Conservation (phyloP, 2,329 filamentous ascomycete species). For the Apiospora rasikravindrae region DNA sequence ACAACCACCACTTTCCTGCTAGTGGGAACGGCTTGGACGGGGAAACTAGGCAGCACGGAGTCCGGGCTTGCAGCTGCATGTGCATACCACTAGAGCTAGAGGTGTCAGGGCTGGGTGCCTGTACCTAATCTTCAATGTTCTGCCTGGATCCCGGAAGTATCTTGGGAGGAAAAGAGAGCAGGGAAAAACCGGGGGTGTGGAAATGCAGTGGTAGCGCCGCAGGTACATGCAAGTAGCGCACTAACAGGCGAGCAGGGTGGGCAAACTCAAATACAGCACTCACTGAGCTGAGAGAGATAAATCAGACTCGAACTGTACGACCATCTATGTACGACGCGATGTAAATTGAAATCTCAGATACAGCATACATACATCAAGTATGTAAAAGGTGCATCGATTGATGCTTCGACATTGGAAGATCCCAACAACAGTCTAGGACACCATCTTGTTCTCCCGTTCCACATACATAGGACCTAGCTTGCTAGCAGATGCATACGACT, state of each 20-base stretch:
- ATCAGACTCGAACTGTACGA: background rate
- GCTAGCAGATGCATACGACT: background rate
- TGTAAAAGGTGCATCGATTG: background rate
- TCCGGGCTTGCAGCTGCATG: background rate
- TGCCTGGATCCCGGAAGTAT: background rate
- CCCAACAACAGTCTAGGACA: background rate
- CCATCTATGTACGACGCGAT: background rate
- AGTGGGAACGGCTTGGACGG: slow-evolving; percentile 12
- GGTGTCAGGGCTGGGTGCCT: background rate
- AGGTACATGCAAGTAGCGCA: background rate
- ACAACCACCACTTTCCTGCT: background rate
- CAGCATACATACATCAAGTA: background rate
- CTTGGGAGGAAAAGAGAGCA: background rate
- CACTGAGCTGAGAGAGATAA: background rate
- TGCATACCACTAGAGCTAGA: too few relatives aligned
- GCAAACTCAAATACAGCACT: background rate
- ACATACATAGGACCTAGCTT: background rate
- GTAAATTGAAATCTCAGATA: background rate
- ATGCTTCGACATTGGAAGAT: background rate
- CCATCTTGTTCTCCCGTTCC: background rate
- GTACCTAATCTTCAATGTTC: too few relatives aligned
- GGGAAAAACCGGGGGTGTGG: background rate
- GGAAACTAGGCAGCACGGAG: slow-evolving; percentile 7
- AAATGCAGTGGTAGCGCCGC: background rate
- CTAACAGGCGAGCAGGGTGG: background rate